Conservation (phyloP, 768 basidiomycete species). For the button mushroom (Agaricus bisporus) region DNA sequence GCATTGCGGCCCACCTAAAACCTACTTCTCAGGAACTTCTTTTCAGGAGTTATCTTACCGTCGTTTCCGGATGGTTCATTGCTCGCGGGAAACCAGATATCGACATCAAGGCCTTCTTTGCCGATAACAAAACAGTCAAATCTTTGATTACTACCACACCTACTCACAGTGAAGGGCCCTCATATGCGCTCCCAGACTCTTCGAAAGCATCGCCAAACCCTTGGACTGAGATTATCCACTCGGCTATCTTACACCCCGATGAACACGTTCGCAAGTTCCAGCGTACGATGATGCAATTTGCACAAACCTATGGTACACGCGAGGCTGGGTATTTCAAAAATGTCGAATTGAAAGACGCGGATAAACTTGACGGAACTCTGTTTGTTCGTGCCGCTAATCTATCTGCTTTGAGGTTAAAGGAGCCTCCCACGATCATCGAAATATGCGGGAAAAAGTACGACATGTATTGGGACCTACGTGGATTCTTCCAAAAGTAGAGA, state of each 20-base stretch:
- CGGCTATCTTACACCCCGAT: constrained; percentile 48
- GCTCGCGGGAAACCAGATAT: constrained; percentile 48
- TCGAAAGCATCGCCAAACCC: constrained; percentile 38
- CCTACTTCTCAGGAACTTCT: constrained; percentile 41
- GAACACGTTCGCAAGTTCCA: constrained; percentile 39
- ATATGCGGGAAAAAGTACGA: too few relatives aligned
- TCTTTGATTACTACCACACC: constrained; percentile 1
- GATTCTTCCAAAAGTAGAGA: too few relatives aligned
- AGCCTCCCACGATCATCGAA: background rate
- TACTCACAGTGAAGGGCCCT: constrained; percentile 7
- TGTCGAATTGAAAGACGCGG: constrained; percentile 32
- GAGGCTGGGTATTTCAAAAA: constrained; percentile 16
- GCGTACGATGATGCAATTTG: constrained; percentile 27
- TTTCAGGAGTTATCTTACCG: constrained; percentile 51
- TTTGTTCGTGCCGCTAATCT: constrained; percentile 51
- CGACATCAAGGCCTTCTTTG: constrained; percentile 45
- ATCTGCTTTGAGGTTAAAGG: constrained; percentile 29
- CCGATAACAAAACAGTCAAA: background rate
- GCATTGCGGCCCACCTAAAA: constrained; percentile 34
- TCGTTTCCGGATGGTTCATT: constrained; percentile 47
- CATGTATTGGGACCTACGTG: too few relatives aligned
- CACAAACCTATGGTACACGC: constrained; percentile 7
- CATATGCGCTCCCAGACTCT: background rate
- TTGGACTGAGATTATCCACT: constrained; percentile 53
- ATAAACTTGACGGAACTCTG: constrained; percentile 48